Evolutionary conservation across 2,329 filamentous ascomycete species (phyloP).

Genomic region (Neopestalotiopsis sp.): DNA sequence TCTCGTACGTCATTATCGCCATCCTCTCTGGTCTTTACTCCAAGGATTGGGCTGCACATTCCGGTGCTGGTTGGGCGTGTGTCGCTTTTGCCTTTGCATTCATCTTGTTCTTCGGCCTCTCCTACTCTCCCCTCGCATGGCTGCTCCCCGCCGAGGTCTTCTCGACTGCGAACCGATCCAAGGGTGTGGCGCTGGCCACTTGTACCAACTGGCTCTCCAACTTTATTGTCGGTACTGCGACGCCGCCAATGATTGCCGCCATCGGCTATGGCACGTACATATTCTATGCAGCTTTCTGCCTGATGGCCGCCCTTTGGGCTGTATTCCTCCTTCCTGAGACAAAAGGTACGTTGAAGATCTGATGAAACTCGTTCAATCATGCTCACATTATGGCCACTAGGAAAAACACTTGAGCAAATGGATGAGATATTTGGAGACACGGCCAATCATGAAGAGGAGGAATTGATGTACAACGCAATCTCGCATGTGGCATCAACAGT

Average conservation of each 20-base stretch:
- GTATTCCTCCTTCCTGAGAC: conserved; percentile 65
- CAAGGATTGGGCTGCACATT: conserved; percentile 48
- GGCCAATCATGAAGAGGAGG: conserved; percentile 38
- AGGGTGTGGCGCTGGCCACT: conserved; percentile 64
- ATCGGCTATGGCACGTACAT: conserved; percentile 59
- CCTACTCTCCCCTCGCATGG: conserved; percentile 56
- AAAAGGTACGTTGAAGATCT: conserved; percentile 38
- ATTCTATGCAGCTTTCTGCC: conserved; percentile 62
- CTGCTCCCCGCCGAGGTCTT: conserved; percentile 64
- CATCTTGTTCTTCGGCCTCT: conserved; percentile 42
- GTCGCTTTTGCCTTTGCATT: conserved; percentile 65
- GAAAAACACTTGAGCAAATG: conserved; percentile 60
- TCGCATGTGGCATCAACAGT: too few species aligned
- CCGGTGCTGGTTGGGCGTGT: conserved; percentile 60
- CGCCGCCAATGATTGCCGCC: conserved; percentile 59
- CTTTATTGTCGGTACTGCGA: conserved; percentile 40
- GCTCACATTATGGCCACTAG: too few species aligned
- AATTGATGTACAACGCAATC: too few species aligned
- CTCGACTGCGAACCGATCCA: conserved; percentile 60
- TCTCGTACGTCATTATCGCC: conserved; percentile 47
- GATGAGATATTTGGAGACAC: conserved; percentile 50
- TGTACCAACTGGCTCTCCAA: conserved; percentile 64
- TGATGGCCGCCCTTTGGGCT: conserved; percentile 52
- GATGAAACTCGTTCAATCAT: too few species aligned
- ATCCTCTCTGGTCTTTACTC: conserved; percentile 56